phyloP scores from a whole-genome alignment of 345 rosid species.

The Geranium rotundifolium region DNA sequence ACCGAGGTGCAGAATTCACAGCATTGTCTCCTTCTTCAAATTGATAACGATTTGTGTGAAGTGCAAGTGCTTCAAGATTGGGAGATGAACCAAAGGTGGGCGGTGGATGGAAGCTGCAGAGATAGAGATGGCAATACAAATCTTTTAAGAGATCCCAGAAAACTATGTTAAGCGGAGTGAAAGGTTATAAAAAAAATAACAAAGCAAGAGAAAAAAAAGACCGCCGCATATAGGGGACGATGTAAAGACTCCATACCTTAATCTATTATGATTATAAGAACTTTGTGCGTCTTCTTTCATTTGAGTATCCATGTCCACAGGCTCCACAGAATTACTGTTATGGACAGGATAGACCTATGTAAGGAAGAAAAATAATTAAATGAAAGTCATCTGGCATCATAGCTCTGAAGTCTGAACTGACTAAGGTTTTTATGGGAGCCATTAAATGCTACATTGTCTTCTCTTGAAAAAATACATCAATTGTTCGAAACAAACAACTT shows the following conservation, averaged over 20 bases:
- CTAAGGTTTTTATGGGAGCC: background rate
- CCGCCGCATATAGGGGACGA: background rate
- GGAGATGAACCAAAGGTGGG: slow-evolving; percentile 95
- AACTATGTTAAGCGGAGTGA: background rate
- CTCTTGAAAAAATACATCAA: no score
- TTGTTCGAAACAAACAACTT: no score
- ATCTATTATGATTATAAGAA: slow-evolving; percentile 37
- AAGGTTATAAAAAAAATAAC: background rate
- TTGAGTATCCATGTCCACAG: slow-evolving; percentile 38
- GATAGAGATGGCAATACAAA: slow-evolving; percentile 1
- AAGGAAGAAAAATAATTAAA: background rate
- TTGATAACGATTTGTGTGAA: slow-evolving; percentile 34
- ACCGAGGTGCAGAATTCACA: slow-evolving; percentile 36
- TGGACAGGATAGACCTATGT: slow-evolving; percentile 50
- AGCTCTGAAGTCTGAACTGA: background rate
- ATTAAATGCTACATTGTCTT: background rate
- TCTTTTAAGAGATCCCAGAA: background rate
- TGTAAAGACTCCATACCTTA: slow-evolving; percentile 26
- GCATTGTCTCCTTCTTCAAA: slow-evolving; percentile 49
- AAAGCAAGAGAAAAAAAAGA: background rate
- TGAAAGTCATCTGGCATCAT: background rate
- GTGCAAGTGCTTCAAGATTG: slow-evolving; percentile 53
- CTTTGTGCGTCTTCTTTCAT: slow-evolving; percentile 73
- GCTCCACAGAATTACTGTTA: slow-evolving; percentile 32
- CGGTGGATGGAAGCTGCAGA: slow-evolving; percentile 59